Conservation (phyloP, 2,329 filamentous ascomycete species). For the Xylaria sp. region DNA sequence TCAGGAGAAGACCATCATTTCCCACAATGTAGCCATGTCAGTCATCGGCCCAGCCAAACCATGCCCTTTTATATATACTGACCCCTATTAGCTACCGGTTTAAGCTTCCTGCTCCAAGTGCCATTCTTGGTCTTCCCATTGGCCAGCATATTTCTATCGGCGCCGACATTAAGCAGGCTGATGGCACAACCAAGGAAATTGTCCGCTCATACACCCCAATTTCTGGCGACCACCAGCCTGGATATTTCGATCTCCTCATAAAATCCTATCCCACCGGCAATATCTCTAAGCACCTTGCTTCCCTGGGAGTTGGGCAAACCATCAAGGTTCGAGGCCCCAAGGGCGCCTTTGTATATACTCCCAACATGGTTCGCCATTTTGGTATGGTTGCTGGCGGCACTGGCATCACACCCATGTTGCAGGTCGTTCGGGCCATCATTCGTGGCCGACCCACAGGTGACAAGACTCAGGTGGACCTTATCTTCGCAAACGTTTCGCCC, state of each 20-base stretch:
- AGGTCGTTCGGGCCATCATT: constrained; percentile 90
- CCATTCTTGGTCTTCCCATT: constrained; percentile 94
- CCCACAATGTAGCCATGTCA: constrained; percentile 97
- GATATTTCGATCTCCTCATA: constrained; percentile 95
- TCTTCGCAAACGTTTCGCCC: constrained; percentile 94
- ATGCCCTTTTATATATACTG: neutral
- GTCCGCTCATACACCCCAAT: constrained; percentile 93
- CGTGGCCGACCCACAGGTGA: constrained; percentile 80
- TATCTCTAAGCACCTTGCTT: constrained; percentile 92
- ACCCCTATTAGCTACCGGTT: constrained; percentile 79
- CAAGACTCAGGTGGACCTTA: constrained; percentile 86
- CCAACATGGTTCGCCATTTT: constrained; percentile 95
- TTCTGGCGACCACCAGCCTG: constrained; percentile 84
- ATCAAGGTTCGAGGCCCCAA: constrained; percentile 95
- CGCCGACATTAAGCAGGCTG: constrained; percentile 69
- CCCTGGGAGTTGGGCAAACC: constrained; percentile 79
- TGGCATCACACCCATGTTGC: constrained; percentile 97
- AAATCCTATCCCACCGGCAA: constrained; percentile 98
- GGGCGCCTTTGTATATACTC: constrained; percentile 95
- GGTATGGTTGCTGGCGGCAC: constrained; percentile 98
- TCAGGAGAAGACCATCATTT: constrained; percentile 92
- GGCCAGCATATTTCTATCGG: constrained; percentile 98
- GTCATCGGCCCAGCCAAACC: constrained; percentile 38
- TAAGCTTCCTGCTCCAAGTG: constrained; percentile 74
- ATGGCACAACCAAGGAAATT: constrained; percentile 80